These are phyloP conservation scores for Cutaneotrichosporon cyanovorans DNA, from an alignment of 1,284 basidiomycete species.

Conservation along the genomic window DNA sequence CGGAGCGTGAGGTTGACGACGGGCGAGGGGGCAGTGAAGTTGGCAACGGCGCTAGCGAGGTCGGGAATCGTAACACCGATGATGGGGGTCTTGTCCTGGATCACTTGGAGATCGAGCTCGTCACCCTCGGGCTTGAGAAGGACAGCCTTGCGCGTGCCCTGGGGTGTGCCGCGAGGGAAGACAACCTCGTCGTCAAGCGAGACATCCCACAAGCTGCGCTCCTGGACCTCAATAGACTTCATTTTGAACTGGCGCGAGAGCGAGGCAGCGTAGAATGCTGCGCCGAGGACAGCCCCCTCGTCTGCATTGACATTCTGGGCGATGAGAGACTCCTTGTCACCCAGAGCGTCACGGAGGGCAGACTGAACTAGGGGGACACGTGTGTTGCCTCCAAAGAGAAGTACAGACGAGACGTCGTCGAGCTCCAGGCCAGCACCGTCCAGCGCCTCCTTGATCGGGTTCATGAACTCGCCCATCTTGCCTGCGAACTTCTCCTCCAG, in stretches of 20 bases:
- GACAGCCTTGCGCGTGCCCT: conserved; percentile 71
- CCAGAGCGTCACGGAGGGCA: conserved; percentile 66
- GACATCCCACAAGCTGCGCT: conserved; percentile 60
- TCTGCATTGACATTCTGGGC: conserved; percentile 95
- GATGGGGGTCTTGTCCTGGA: conserved; percentile 50
- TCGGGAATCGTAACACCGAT: conserved; percentile 30
- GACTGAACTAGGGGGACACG: conserved; percentile 86
- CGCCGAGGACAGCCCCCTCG: conserved; percentile 90
- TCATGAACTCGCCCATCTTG: conserved; percentile 57
- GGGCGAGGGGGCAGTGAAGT: conserved; percentile 39
- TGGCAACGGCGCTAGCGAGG: conserved; percentile 29
- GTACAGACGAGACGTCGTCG: conserved; percentile 69
- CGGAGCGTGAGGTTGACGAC: conserved; percentile 71
- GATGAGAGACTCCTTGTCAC: conserved; percentile 65
- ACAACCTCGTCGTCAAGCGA: conserved; percentile 47
- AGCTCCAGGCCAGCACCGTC: conserved; percentile 60
- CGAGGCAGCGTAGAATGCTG: conserved; percentile 84
- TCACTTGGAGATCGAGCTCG: conserved; percentile 65
- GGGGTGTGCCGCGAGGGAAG: conserved; percentile 66
- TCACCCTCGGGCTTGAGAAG: conserved; percentile 47
- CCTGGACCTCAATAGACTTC: conserved; percentile 80
- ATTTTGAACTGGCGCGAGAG: conserved; percentile 90
- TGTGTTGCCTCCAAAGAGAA: conserved; percentile 82
- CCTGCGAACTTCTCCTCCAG: conserved; percentile 61
- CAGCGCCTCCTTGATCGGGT: conserved; percentile 72